These are phyloP conservation scores for Chlorella sp. DNA, from an alignment of 139 green algal genomes.

Conservation along the genomic window DNA sequence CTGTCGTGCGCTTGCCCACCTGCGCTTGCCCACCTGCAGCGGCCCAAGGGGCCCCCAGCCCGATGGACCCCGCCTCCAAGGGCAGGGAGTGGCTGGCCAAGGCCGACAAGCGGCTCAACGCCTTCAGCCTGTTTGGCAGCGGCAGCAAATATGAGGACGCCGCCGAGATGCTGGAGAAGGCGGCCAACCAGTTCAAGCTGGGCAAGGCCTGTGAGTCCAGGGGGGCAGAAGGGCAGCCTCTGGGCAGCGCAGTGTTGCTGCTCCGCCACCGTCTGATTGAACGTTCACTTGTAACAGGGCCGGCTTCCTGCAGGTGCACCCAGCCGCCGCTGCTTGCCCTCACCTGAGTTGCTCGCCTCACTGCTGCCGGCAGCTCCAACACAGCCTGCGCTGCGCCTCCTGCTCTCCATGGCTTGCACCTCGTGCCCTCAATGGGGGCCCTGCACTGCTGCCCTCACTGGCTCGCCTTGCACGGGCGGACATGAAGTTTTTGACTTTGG, in stretches of 20 bases:
- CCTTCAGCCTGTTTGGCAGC: conserved; percentile 79
- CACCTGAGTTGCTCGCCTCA: no score
- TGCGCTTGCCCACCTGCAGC: no score
- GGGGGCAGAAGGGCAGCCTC: neutral
- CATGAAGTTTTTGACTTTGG: no score
- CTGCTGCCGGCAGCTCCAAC: no score
- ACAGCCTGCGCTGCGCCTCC: neutral
- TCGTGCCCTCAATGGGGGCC: neutral
- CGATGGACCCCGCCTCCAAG: conserved; percentile 40
- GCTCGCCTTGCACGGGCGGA: neutral
- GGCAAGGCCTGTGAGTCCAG: conserved; percentile 76
- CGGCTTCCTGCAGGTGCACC: neutral
- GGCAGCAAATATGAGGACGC: conserved; percentile 94
- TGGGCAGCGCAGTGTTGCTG: no score
- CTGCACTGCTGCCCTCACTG: neutral
- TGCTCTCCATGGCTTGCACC: neutral
- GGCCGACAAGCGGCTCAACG: conserved; percentile 92
- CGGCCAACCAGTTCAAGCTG: conserved; percentile 96
- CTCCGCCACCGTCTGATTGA: no score
- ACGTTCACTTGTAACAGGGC: no score
- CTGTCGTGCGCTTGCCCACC: no score
- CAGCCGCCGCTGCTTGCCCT: neutral
- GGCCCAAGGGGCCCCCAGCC: no score
- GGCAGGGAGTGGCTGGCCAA: conserved; percentile 57
- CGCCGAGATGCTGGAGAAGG: conserved; percentile 91